Evolutionary conservation across 2,329 filamentous ascomycete genomes (phyloP), one percentile per base, ranked within the genome.

Genomic region (Epichloe coenophiala): DNA sequence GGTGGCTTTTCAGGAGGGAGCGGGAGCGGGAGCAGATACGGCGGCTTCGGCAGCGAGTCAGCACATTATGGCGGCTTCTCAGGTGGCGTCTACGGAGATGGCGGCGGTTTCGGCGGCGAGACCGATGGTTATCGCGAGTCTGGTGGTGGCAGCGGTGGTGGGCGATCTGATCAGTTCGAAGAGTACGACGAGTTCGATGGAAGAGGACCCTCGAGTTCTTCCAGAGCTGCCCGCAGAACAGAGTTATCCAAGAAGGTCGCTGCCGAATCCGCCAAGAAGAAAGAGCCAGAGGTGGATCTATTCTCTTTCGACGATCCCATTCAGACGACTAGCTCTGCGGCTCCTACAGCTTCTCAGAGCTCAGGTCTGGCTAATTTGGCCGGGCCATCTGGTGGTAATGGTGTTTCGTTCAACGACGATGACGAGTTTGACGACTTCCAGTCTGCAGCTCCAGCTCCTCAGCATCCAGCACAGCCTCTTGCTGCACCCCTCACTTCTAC

Each of bases 381-480:
- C 27, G 58, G 59, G 39, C 53, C 57, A 47, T 58, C 55, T 49
- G 49, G 49, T 47, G 54, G 54, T 35, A 8, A 33, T n/a, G 56
- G 53, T 2, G 56, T 56, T 17, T 45, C 68, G 15, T 67, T 68
- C 31, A 72, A 72, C 41, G 81, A 80, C 55, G 91, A 96, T 56
- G 90, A 95, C 58, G 93, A 96, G 55, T 97, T 97, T 62, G 93
- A 97, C 63, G 93, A 98, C 63, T 97, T 97, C 74, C 88, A 95
- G 67, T 95, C 89, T 19, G 91, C 91, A 13, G 72, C 85, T 2
- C 79, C 84, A 3, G 71, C 80, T 27, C 61, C 72, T 13, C 67
- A 67, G n/a, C 63, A 74, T 11, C 65, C 73, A 17, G 67, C 74
- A 56, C 64, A 67, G 70, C 59, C 75, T 61, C 51, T 78, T 59